A percentile compares a stretch with the other conserved stretches of the same genome.
phyloP scores from a whole-genome alignment of 352 stramenopile species.

The Phytophthora litchii region DNA sequence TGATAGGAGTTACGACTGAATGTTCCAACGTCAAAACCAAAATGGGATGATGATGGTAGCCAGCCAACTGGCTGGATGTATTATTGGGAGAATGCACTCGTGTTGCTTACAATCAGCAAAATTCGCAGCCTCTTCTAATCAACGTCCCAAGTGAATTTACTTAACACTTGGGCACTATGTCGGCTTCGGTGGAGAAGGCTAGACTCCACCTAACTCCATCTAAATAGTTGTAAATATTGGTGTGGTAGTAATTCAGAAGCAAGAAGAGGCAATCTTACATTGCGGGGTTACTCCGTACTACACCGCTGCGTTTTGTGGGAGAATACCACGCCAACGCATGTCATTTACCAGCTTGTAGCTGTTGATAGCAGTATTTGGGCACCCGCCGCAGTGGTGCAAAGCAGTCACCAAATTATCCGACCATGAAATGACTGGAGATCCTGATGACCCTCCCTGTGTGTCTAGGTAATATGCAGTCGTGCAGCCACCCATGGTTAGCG shows the following conservation, averaged over 20 bases:
- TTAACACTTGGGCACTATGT: neutral
- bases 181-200: slow-evolving; percentile 2
- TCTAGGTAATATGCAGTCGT: slow-evolving; percentile 62
- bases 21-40: slow-evolving; percentile 16
- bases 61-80: slow-evolving; percentile 18
- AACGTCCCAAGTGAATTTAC: neutral
- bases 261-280: too few species aligned
- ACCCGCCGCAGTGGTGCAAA: slow-evolving; percentile 80
- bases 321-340: slow-evolving; percentile 40
- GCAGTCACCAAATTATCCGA: slow-evolving; percentile 67
- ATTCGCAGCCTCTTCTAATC: slow-evolving; percentile 11
- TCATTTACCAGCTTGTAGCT: slow-evolving; percentile 59
- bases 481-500: slow-evolving; percentile 49
- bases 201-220: too few species aligned
- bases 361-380: slow-evolving; percentile 76
- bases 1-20: slow-evolving; percentile 20
- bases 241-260: too few species aligned
- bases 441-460: slow-evolving; percentile 73
- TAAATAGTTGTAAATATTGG: too few species aligned
- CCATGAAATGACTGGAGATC: slow-evolving; percentile 65
- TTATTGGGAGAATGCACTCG: slow-evolving; percentile 15
- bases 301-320: slow-evolving; percentile 46
- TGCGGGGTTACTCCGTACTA: slow-evolving; percentile 3
- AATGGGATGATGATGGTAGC: slow-evolving; percentile 24
- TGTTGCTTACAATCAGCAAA: slow-evolving; percentile 8